Percentiles rank a stretch among this genome's conserved stretches.
Evolutionary conservation across 2,329 filamentous ascomycete species (phyloP).

Genomic region (Magnaporthiopsis rhizophila): DNA sequence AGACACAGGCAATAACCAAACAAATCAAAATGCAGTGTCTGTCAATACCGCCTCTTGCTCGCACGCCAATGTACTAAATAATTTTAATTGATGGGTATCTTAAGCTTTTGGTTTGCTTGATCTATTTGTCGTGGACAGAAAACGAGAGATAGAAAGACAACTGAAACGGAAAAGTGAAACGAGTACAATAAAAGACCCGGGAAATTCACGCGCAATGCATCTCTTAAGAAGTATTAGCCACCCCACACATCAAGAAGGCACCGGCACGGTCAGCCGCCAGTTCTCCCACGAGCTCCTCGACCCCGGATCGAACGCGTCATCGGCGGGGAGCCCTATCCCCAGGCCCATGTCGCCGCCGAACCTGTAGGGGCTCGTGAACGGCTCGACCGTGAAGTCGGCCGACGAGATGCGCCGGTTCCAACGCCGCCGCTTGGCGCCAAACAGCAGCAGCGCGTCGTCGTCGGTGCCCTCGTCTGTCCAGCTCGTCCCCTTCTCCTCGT

Average conservation of each 20-base stretch:
- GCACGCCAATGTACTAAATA: neutral
- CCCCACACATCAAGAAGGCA: neutral
- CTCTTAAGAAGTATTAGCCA: neutral
- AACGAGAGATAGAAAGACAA: neutral
- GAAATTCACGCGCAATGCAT: too few relatives aligned
- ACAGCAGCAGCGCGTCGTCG: neutral
- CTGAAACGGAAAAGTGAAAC: too few relatives aligned
- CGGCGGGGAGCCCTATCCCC: neutral
- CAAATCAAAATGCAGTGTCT: too few relatives aligned
- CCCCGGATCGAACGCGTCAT: neutral
- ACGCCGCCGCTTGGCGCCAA: neutral
- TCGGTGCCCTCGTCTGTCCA: neutral
- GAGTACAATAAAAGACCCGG: too few relatives aligned
- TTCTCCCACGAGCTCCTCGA: neutral
- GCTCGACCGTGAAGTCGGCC: neutral
- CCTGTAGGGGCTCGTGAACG: neutral
- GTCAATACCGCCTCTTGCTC: too few relatives aligned
- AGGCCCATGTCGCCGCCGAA: neutral
- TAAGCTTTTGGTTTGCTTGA: neutral
- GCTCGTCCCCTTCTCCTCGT: neutral
- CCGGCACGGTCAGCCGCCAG: neutral
- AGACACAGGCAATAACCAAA: too few relatives aligned
- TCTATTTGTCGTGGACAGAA: neutral
- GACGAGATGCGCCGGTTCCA: slow-evolving; percentile 1
- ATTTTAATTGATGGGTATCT: neutral